Base-by-base conservation (phyloP, 108 stramenopile genomes). In the Licmophora abbreviata region DNA sequence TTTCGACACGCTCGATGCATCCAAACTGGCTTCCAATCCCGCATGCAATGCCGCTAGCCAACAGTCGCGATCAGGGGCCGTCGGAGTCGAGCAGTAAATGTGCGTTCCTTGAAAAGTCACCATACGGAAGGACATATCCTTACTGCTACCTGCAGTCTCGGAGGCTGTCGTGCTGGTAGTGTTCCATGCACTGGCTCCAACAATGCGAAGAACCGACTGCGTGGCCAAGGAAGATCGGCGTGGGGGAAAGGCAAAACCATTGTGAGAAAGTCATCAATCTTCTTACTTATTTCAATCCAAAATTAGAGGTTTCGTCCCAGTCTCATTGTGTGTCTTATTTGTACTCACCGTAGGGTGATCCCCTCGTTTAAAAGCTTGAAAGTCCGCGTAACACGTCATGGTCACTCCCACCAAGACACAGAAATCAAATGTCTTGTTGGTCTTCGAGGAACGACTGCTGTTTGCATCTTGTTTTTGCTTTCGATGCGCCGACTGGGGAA, bases 91-190 rank as follows among this genome's bases (percentile, higher is more conserved):
- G 44, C 80, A 91, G 21, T 56, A 56, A 14, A 91, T 63, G 42
- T 91, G 85, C 2, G 82, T 86, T 4, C 89, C 85, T 10, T 78
- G 72, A 58, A 71, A 64, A 25, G 89, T 84, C 18, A 91, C 77
- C 10, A 86, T 49, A 38, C 72, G 73, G 54, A 77, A 70, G 34
- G 76, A 56, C 9, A 59, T 32, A 14, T 27, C 54, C 31, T 65
- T 46, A n/a, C n/a, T n/a, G n/a, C n/a, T n/a, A n/a, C n/a, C n/a
- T 44, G 9, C 21, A 4, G 23, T 23, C 11, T 25, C 53, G 29
- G 58, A 50, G 8, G 53, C 32, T 10, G 54, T 35, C 9, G 28
- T 40, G 2, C 55, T 42, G 7, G 73, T 59, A 28, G 73, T 61
- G 49, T 66, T 76, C 74, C 71, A 80, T 27, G 80, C 76, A 0